These are phyloP conservation scores for Hondaea fermentalgiana DNA, from an alignment of 108 stramenopile genomes.

Conservation along the genomic window DNA sequence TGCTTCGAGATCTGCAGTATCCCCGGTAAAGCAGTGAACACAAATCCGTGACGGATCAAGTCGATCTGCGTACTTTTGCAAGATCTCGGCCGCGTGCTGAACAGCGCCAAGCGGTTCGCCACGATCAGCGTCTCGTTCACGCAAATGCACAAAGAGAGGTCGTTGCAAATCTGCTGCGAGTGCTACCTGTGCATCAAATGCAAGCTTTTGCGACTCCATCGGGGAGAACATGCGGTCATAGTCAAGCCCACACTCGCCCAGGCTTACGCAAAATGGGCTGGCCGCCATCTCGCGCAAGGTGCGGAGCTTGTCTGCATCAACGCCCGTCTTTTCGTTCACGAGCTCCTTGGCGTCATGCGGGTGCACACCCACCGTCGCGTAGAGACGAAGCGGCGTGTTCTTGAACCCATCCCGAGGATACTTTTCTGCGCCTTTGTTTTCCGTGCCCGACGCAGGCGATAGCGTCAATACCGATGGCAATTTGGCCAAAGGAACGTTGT, in stretches of 20 bases:
- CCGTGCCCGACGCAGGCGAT: too few species aligned
- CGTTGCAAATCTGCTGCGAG: background rate
- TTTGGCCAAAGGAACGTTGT: background rate
- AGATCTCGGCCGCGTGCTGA: background rate
- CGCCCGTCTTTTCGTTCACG: background rate
- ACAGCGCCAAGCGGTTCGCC: background rate
- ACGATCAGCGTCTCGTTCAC: background rate
- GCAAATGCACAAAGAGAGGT: constrained; percentile 15
- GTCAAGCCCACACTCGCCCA: constrained; percentile 30
- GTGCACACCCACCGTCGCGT: constrained; percentile 11
- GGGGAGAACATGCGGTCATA: constrained; percentile 27
- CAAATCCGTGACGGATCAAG: background rate
- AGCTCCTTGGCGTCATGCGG: constrained; percentile 22
- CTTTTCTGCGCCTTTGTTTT: background rate
- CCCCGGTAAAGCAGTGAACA: constrained; percentile 26
- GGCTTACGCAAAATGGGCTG: background rate
- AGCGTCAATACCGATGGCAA: too few species aligned
- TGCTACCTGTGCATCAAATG: constrained; percentile 5
- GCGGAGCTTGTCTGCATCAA: background rate
- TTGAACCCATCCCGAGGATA: background rate
- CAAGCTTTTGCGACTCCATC: background rate
- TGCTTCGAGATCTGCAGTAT: background rate
- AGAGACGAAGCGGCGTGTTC: background rate
- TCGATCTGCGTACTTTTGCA: background rate
- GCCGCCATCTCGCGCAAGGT: background rate